These are phyloP conservation scores for Camelina hispida DNA, from an alignment of 345 rosid species.

Conservation along the genomic window DNA sequence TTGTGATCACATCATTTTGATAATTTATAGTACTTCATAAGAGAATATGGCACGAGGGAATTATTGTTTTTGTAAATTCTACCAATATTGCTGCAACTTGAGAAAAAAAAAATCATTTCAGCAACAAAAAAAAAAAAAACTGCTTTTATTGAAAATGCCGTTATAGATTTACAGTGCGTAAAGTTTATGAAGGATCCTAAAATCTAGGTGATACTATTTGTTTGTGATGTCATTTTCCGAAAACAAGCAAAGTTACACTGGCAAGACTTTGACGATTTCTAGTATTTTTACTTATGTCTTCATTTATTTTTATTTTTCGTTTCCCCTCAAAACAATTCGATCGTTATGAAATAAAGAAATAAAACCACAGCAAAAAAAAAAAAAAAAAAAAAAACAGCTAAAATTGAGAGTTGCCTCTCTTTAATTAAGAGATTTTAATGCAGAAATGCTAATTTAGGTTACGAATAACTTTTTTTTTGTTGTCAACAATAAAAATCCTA, in stretches of 20 bases:
- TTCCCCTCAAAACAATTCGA: background rate
- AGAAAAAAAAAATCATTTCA: background rate
- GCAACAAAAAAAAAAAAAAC: background rate
- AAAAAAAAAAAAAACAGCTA: background rate
- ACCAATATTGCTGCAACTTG: conserved; percentile 28
- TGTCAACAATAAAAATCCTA: conserved; percentile 23
- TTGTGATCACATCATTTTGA: background rate
- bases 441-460: background rate
- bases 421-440: background rate
- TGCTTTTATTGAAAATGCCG: conserved; percentile 20
- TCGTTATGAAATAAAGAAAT: too few relatives aligned
- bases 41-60: conserved; percentile 27
- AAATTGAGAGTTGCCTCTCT: background rate
- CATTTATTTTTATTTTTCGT: background rate
- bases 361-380: background rate
- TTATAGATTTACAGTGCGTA: conserved; percentile 11
- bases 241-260: conserved; percentile 24
- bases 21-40: too few relatives aligned
- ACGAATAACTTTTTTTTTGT: background rate
- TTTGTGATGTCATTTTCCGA: conserved; percentile 33
- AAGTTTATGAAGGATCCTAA: conserved; percentile 30
- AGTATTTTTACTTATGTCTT: background rate
- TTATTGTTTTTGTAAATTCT: conserved; percentile 13
- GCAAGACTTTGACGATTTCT: conserved; percentile 22
- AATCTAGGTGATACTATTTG: conserved; percentile 38